Evolutionary conservation across 2,329 filamentous ascomycete genomes (phyloP), one percentile per base, ranked within the genome.

Genomic region (Ophiostoma pallidulum): DNA sequence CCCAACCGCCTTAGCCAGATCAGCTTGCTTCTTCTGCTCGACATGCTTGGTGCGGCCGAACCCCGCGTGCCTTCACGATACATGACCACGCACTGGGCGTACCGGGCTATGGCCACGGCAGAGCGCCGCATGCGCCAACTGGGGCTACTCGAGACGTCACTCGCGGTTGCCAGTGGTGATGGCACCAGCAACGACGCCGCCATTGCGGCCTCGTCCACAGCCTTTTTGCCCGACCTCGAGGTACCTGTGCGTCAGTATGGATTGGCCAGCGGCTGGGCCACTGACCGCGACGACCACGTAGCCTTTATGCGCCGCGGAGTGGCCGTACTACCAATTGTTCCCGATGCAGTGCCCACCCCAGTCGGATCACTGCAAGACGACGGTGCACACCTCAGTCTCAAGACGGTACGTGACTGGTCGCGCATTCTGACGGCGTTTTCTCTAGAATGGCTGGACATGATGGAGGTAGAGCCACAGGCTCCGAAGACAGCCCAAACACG

Each of bases 41-140:
- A 67, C 59, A 67, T 87, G 16, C 71, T 87, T 1, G 83, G 83
- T 2, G 64, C 73, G 4, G 65, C 71, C 20, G 59, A 67, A 26
- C 81, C 82, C 0, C 66, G 57, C 1, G 74, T 98, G 2, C 87
- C 88, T 1, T 94, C 87, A 55, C 64, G 84, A 63, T 90, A 86
- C 62, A 73, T 77, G 54, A 84, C 82, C 2, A 91, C 85, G 0
- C 86, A 91, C 59, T 92, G 86, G 86, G 85, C 86, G 8, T 91
- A 91, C 62, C 70, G 75, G 54, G 71, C 73, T 48, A 73, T 91
- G 64, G 78, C 81, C 0, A 62, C 63, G 0, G 65, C 86, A 18
- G 86, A 91, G 64, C 60, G 68, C 8, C 77, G 84, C 12, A 67
- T 91, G 54, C 72, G 82, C 10, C 62, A 64, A 7, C 64, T 80